Percentiles rank a stretch among this genome's conserved stretches.
These are phyloP conservation scores for Trametes hirsuta DNA, from an alignment of 1,284 basidiomycete genomes.

Conservation along the genomic window DNA sequence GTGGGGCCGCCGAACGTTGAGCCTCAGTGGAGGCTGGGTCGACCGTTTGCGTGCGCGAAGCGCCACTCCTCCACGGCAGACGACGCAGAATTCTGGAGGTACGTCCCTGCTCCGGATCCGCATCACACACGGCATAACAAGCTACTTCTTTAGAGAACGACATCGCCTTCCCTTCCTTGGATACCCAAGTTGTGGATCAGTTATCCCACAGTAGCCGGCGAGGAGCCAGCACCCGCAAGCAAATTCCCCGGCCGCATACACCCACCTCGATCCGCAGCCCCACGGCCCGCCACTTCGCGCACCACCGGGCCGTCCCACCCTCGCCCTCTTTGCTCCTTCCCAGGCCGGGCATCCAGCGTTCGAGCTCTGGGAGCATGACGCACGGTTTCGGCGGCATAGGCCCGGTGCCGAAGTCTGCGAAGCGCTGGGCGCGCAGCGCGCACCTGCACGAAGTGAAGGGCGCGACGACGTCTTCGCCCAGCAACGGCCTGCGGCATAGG, in stretches of 20 bases:
- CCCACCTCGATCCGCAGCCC: conserved; percentile 30
- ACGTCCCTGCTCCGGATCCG: background rate
- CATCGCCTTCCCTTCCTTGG: conserved; percentile 29
- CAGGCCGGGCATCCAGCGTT: conserved; percentile 45
- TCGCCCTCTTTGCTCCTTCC: conserved; percentile 24
- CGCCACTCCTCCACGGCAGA: conserved; percentile 27
- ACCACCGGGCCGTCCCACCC: conserved; percentile 17
- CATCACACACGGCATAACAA: background rate
- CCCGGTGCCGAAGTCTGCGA: conserved; percentile 50
- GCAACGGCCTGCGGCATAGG: background rate
- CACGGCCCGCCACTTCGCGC: conserved; percentile 23
- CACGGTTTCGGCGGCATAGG: conserved; percentile 35
- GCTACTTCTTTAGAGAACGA: conserved; percentile 14
- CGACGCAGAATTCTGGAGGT: conserved; percentile 13
- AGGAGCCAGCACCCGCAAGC: conserved; percentile 18
- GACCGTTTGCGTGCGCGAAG: conserved; percentile 46
- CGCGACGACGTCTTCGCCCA: background rate
- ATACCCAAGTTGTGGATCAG: conserved; percentile 18
- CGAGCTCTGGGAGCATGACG: conserved; percentile 47
- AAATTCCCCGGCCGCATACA: conserved; percentile 29
- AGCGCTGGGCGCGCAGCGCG: conserved; percentile 67
- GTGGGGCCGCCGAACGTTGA: conserved; percentile 59
- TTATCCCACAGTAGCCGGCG: conserved; percentile 19
- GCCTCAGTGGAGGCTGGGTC: conserved; percentile 58
- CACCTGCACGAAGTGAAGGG: conserved; percentile 70